These are phyloP conservation scores for Beta lomatogona DNA, from an alignment of 179 eudicot species.

Conservation along the genomic window DNA sequence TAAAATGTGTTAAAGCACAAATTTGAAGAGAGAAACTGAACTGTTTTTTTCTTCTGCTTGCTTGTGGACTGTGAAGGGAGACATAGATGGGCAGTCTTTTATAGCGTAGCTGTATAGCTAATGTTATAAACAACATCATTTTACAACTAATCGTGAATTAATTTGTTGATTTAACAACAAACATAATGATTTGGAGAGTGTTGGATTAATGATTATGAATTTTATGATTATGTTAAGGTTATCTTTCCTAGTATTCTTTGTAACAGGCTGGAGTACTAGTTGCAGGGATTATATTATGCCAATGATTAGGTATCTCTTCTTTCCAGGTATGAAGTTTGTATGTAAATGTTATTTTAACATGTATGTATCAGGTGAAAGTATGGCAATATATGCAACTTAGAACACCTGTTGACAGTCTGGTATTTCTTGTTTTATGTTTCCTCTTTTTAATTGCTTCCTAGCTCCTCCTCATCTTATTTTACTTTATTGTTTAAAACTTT, in stretches of 20 bases:
- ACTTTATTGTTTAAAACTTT: too few species aligned
- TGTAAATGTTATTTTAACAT: not conserved
- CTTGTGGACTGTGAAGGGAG: not conserved
- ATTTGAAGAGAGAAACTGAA: not conserved
- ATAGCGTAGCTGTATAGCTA: slow-evolving; percentile 23
- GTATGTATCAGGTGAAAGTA: not conserved
- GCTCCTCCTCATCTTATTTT: too few species aligned
- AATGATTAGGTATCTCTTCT: slow-evolving; percentile 22
- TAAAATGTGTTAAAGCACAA: not conserved
- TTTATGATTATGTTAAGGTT: slow-evolving; percentile 10
- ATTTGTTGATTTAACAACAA: slow-evolving; percentile 13
- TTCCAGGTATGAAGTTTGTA: slow-evolving; percentile 30
- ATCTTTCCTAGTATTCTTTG: not conserved
- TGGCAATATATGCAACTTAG: not conserved
- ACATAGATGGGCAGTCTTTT: slow-evolving; percentile 1
- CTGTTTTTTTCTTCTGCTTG: slow-evolving; percentile 6
- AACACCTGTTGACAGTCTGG: not conserved
- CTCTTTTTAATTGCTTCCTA: too few species aligned
- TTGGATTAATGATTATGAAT: slow-evolving; percentile 10
- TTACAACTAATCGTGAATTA: slow-evolving; percentile 29
- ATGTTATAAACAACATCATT: slow-evolving; percentile 8
- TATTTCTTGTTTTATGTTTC: not conserved
- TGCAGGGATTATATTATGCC: slow-evolving; percentile 21
- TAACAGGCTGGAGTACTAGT: slow-evolving; percentile 29
- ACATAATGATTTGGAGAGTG: slow-evolving; percentile 31